A percentile compares a stretch with the other conserved stretches of the same genome.
phyloP scores from a whole-genome alignment of 208 protist species.

The Leishmania braziliensis region DNA sequence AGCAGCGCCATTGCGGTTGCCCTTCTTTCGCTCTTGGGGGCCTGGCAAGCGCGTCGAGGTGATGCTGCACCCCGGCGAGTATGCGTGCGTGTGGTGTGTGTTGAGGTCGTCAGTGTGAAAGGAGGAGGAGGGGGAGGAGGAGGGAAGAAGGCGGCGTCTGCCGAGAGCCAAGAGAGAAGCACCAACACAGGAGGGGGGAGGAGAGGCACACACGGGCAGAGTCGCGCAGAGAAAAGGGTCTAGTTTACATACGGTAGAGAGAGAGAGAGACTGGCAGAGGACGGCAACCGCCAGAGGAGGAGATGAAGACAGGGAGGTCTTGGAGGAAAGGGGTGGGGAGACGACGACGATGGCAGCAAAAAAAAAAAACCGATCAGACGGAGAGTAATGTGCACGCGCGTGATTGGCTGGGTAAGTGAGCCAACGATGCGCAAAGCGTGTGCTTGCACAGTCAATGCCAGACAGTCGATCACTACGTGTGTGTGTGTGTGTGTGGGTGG shows the following conservation, averaged over 20 bases:
- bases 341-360: no score
- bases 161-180: background rate
- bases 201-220: background rate
- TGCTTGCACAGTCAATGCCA: background rate
- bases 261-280: background rate
- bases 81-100: constrained; percentile 10
- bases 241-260: background rate
- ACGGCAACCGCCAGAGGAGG: background rate
- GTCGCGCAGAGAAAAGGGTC: no score
- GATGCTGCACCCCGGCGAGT: background rate
- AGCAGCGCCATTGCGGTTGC: constrained; percentile 19
- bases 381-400: background rate
- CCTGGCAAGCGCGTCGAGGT: background rate
- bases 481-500: constrained; percentile 5
- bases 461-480: background rate
- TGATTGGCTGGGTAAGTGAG: background rate
- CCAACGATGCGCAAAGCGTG: background rate
- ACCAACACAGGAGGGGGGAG: background rate
- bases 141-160: background rate
- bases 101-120: background rate
- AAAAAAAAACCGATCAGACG: background rate
- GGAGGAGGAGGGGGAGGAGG: background rate
- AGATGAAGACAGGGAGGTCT: background rate
- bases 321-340: no score
- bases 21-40: background rate